phyloP scores from a whole-genome alignment of 2,329 filamentous ascomycete genomes.

The Fusarium sulawesiense region DNA sequence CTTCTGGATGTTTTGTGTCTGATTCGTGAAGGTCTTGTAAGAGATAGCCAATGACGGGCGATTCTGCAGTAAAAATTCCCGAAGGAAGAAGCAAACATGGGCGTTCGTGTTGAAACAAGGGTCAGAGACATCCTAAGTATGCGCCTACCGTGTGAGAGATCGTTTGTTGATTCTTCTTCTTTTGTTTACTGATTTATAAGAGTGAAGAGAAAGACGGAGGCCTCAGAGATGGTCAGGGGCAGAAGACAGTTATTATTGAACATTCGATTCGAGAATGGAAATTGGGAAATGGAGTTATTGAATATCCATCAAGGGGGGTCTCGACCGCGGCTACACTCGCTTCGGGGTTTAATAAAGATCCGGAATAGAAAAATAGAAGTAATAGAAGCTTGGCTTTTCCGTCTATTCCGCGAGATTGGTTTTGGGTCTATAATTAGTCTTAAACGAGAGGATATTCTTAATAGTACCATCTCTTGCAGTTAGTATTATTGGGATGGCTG shows the following conservation, averaged over 20 bases:
- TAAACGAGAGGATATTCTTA: neutral
- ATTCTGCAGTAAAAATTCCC: neutral
- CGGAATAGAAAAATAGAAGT: neutral
- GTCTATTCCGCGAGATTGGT: conserved; percentile 1
- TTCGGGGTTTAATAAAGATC: neutral
- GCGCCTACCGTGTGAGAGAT: neutral
- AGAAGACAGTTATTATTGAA: neutral
- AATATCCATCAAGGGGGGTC: conserved; percentile 9
- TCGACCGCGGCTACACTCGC: conserved; percentile 11
- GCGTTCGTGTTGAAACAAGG: neutral
- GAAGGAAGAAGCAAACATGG: neutral
- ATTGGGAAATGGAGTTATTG: conserved; percentile 16
- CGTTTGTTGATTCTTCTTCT: no score
- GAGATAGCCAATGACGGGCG: neutral
- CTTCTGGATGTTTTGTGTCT: neutral
- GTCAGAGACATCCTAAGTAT: neutral
- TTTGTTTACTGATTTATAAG: neutral
- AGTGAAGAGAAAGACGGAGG: neutral
- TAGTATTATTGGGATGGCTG: conserved; percentile 4
- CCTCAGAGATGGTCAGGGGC: neutral
- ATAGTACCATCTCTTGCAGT: neutral
- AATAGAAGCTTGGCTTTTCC: neutral
- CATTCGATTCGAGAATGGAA: conserved; percentile 15
- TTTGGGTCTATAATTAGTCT: neutral
- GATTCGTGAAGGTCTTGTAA: neutral